phyloP scores from a whole-genome alignment of 495 filamentous ascomycete genomes.

The Tuber calosporum region DNA sequence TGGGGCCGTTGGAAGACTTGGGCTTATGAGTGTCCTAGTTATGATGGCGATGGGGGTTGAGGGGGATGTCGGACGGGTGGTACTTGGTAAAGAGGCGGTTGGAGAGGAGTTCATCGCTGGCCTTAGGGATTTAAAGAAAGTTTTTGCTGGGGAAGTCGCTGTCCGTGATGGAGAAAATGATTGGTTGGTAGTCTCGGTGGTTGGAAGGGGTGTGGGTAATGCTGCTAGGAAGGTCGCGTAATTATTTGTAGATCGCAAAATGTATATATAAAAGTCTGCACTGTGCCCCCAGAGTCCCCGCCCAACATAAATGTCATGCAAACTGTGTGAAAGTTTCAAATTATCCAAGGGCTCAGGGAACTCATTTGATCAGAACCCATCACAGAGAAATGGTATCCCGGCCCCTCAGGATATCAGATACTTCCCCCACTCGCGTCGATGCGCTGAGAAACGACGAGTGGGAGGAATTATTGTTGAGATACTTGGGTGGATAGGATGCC shows the following conservation, averaged over 20 bases:
- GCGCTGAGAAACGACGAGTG: background rate
- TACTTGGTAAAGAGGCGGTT: slow-evolving; percentile 66
- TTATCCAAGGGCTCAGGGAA: background rate
- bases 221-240: slow-evolving; percentile 89
- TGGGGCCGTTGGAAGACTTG: slow-evolving; percentile 67
- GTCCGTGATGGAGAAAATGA: slow-evolving; percentile 67
- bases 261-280: background rate
- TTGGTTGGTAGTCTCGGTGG: slow-evolving; percentile 82
- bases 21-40: slow-evolving; percentile 63
- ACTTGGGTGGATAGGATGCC: background rate
- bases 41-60: slow-evolving; percentile 93
- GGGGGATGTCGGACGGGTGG: slow-evolving; percentile 51
- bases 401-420: background rate
- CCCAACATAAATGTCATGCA: background rate
- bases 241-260: background rate
- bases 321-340: background rate
- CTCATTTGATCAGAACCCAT: background rate
- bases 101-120: slow-evolving; percentile 71
- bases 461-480: background rate
- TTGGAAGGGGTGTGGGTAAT: slow-evolving; percentile 91
- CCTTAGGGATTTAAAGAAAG: slow-evolving; percentile 72
- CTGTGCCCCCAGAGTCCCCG: background rate
- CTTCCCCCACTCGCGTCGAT: background rate
- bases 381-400: background rate
- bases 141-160: slow-evolving; percentile 82